A percentile compares a stretch with the other conserved stretches of the same genome.
phyloP scores from a whole-genome alignment of 2,329 filamentous ascomycete species.

The Metarhizium humberi region DNA sequence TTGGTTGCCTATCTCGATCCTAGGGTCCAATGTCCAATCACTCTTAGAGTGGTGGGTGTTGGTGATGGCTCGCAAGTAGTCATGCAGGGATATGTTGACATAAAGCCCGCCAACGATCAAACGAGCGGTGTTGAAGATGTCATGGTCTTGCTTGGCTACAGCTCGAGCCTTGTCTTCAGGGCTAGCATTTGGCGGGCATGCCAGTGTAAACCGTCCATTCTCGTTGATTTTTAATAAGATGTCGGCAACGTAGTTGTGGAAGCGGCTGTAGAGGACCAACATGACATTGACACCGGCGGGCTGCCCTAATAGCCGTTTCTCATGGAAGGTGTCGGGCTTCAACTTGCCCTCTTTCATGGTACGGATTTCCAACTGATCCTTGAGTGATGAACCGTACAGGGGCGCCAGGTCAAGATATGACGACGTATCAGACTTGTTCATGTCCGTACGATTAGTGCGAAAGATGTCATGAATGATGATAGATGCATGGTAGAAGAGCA shows the following conservation, averaged over 20 bases:
- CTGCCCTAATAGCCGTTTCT: conserved; percentile 54
- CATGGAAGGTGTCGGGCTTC: conserved; percentile 62
- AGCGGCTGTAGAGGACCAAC: conserved; percentile 59
- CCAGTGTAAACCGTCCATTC: conserved; percentile 47
- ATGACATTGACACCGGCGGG: conserved; percentile 60
- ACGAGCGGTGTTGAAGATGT: conserved; percentile 47
- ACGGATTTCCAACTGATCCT: conserved; percentile 53
- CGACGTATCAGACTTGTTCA: conserved; percentile 55
- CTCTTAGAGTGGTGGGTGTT: conserved; percentile 50
- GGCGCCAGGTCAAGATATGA: conserved; percentile 69
- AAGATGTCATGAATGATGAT: conserved; percentile 39
- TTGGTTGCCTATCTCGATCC: conserved; percentile 44
- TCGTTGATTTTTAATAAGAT: conserved; percentile 59
- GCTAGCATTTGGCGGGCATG: conserved; percentile 15
- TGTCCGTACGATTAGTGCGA: conserved; percentile 44
- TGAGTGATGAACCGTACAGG: conserved; percentile 58
- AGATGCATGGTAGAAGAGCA: conserved; percentile 66
- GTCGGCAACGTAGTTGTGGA: conserved; percentile 60
- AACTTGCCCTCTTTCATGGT: conserved; percentile 58
- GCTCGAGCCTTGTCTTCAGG: conserved; percentile 22
- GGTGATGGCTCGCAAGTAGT: conserved; percentile 53
- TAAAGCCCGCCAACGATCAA: conserved; percentile 45
- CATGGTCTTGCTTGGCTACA: conserved; percentile 35
- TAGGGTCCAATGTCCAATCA: conserved; percentile 54
- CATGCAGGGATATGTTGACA: conserved; percentile 45